phyloP scores from a whole-genome alignment of 192 early-diverging fungal genomes.

The Podila minutissima region DNA sequence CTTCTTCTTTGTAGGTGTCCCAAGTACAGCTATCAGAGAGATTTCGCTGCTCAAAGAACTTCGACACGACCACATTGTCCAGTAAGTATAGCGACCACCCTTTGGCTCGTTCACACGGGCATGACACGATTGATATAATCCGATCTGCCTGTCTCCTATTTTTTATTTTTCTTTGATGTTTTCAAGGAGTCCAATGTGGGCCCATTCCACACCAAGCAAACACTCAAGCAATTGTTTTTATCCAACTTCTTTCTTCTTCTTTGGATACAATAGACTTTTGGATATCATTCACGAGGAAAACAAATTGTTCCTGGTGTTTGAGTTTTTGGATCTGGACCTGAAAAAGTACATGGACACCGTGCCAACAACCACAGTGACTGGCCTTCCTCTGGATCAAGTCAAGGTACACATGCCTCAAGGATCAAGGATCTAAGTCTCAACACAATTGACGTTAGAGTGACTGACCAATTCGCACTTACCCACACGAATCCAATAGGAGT shows the following conservation, averaged over 20 bases:
- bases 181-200: neutral
- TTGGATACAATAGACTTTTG: slow-evolving; percentile 66
- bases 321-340: slow-evolving; percentile 89
- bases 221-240: neutral
- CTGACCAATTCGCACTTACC: too few species aligned
- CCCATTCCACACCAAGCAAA: too few species aligned
- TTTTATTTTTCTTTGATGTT: neutral
- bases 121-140: neutral
- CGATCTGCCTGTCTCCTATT: slow-evolving; percentile 1
- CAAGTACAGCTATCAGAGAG: slow-evolving; percentile 87
- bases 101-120: neutral
- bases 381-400: slow-evolving; percentile 43
- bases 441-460: neutral
- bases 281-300: slow-evolving; percentile 90
- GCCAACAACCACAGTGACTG: slow-evolving; percentile 26
- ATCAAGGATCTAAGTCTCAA: neutral
- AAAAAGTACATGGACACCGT: slow-evolving; percentile 53
- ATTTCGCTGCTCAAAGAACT: slow-evolving; percentile 90
- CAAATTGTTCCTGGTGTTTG: slow-evolving; percentile 95
- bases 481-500: slow-evolving; percentile 68
- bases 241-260: neutral
- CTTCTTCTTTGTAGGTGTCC: slow-evolving; percentile 55
- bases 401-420: slow-evolving; percentile 17
- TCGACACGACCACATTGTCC: slow-evolving; percentile 85
- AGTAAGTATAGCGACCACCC: slow-evolving; percentile 60